Conservation (phyloP, 495 filamentous ascomycete species). For the Lindgomyces ingoldianus region DNA sequence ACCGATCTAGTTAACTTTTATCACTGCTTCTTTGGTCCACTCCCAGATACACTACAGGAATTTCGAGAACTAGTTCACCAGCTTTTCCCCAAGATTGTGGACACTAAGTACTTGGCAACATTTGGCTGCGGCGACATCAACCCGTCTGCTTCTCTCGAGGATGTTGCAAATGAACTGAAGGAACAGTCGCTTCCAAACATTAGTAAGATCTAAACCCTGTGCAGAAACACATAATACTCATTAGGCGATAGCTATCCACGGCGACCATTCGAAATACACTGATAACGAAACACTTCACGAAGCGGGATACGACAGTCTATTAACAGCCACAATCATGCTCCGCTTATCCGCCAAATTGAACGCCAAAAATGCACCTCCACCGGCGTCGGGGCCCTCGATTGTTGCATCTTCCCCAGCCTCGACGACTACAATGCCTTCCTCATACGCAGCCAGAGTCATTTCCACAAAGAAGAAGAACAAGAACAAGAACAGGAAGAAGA, state of each 20-base stretch:
- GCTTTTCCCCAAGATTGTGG: constrained; percentile 69
- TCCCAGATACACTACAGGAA: constrained; percentile 63
- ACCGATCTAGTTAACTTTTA: constrained; percentile 73
- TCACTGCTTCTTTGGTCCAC: constrained; percentile 63
- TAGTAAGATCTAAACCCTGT: constrained; percentile 42
- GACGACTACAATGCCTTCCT: not conserved
- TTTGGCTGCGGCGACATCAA: constrained; percentile 55
- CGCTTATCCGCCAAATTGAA: constrained; percentile 60
- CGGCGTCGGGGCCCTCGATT: not conserved
- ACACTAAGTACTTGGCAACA: constrained; percentile 77
- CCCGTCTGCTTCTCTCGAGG: constrained; percentile 53
- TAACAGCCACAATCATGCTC: constrained; percentile 67
- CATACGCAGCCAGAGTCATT: not conserved
- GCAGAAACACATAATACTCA: constrained; percentile 20
- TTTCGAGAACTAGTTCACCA: constrained; percentile 58
- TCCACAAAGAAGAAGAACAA: constrained; percentile 10
- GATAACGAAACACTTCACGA: constrained; percentile 55
- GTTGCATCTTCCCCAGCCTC: not conserved
- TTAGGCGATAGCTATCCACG: constrained; percentile 43
- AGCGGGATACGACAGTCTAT: constrained; percentile 73
- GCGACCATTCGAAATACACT: constrained; percentile 53
- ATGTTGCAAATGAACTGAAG: constrained; percentile 51
- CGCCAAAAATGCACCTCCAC: constrained; percentile 13
- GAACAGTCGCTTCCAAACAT: constrained; percentile 50
- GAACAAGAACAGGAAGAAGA: constrained; percentile 33